phyloP scores from a whole-genome alignment of 1,284 basidiomycete species.

The Ustilago lituana region DNA sequence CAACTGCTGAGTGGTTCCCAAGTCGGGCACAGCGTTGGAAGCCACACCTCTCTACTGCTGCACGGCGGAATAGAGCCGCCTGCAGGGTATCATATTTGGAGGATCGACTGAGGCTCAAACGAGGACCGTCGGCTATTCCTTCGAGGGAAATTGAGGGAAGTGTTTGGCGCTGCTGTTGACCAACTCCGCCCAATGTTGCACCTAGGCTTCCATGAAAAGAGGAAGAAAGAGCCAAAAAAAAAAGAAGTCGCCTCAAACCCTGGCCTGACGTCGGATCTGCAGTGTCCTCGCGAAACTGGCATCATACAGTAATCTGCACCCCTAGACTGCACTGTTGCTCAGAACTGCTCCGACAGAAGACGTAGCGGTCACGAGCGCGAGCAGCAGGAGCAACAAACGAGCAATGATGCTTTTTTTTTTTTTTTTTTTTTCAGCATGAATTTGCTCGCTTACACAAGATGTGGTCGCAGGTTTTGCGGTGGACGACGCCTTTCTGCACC shows the following conservation, averaged over 20 bases:
- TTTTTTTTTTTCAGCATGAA: conserved; percentile 11
- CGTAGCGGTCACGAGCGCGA: no score
- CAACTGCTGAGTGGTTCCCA: no score
- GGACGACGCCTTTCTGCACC: no score
- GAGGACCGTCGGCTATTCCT: background rate
- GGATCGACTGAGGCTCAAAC: conserved; percentile 6
- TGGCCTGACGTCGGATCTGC: conserved; percentile 32
- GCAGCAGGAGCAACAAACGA: background rate
- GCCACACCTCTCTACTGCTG: no score
- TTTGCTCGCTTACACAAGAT: conserved; percentile 7
- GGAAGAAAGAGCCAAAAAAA: background rate
- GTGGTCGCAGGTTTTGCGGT: conserved; percentile 1
- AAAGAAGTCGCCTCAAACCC: conserved; percentile 11
- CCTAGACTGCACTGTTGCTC: no score
- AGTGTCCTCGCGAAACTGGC: conserved; percentile 8
- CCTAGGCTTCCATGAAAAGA: background rate
- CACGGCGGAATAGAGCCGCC: background rate
- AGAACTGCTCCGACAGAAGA: background rate
- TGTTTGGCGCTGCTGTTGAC: background rate
- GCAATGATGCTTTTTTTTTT: background rate
- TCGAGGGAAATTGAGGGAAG: background rate
- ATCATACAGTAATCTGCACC: no score
- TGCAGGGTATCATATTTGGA: conserved; percentile 2
- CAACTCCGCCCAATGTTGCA: conserved; percentile 3
- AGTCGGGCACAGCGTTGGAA: no score